Evolutionary conservation across 176 grass and related monocot species (phyloP), one percentile per base, ranked within the genome.

Genomic region (Aegilops bicornis): DNA sequence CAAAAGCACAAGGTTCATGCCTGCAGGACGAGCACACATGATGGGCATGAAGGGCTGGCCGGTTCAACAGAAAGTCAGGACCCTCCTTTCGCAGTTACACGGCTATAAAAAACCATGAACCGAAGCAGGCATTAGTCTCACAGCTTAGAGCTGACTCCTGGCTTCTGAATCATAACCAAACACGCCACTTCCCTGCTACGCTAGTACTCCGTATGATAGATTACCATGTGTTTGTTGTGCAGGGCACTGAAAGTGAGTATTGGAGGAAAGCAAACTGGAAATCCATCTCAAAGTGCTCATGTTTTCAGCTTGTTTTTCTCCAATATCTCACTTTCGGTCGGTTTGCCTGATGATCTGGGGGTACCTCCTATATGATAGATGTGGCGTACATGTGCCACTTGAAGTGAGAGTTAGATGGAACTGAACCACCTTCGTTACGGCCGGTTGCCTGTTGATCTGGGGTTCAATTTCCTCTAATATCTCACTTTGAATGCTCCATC

Each of bases 251-350:
- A 76, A 30, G 43, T 12, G 23, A 52, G 73, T 5, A 65, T 86
- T 95, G 83, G 79, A 88, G 69, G 74, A 66, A 90, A 36, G 52
- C 80, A 86, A 95, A 88, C 82, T 85, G 74, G 76, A 73, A 13
- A 15, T 63, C 13, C 31, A 7, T 32, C 23, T 17, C 29, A 16
- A 19, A 35, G 1, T 10, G 15, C 56, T n/a, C 2, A 61, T 22
- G 50, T 12, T 70, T 64, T 19, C 66, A 48, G 40, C 22, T 77
- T 76, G 24, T 19, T 50, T 76, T 76, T 76, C 72, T 50, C 72
- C 72, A 76, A 74, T 74, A 74, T 48, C 71, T 74, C 71, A 74
- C 23, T 40, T 74, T 29, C 32, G 16, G 72, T 48, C 1, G 6
- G 29, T 15, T 15, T 47, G 71, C 14, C 24, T 4, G 72, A 4